Conservation (phyloP, 108 stramenopile species). For the Nitzschia inconspicua region DNA sequence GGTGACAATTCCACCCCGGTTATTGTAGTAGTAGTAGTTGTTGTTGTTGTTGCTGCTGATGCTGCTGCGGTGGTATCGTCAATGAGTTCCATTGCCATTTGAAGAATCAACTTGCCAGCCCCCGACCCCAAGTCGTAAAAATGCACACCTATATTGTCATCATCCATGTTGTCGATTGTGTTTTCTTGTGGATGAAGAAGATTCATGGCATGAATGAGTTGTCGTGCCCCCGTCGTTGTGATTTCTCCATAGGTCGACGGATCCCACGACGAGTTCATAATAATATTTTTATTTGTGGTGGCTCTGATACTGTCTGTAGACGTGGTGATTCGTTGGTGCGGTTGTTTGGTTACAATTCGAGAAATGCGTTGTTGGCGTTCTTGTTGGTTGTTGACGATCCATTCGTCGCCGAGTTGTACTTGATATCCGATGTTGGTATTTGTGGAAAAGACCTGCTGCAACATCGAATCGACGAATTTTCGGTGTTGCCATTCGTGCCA, state of each 20-base stretch:
- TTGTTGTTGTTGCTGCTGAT: conserved; percentile 19
- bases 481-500: conserved; percentile 30
- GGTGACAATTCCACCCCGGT: conserved; percentile 59
- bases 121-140: conserved; percentile 73
- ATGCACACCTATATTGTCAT: background rate
- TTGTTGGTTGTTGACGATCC: conserved; percentile 18
- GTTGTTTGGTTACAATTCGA: background rate
- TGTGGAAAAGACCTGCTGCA: too few species aligned
- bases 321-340: background rate
- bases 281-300: background rate
- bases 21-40: conserved; percentile 4
- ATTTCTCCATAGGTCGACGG: conserved; percentile 69
- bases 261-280: background rate
- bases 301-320: background rate
- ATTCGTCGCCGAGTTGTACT: conserved; percentile 13
- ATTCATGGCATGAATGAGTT: conserved; percentile 61
- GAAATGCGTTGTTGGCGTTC: too few species aligned
- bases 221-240: conserved; percentile 56
- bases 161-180: conserved; percentile 3
- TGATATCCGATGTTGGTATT: conserved; percentile 38
- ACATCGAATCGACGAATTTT: conserved; percentile 11
- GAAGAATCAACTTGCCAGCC: conserved; percentile 53
- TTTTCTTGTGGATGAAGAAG: conserved; percentile 2
- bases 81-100: conserved; percentile 48
- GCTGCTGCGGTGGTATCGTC: background rate